A percentile compares a stretch with the other conserved stretches of the same genome.
phyloP scores from a whole-genome alignment of 2,329 filamentous ascomycete genomes.

The Botryotinia convoluta region DNA sequence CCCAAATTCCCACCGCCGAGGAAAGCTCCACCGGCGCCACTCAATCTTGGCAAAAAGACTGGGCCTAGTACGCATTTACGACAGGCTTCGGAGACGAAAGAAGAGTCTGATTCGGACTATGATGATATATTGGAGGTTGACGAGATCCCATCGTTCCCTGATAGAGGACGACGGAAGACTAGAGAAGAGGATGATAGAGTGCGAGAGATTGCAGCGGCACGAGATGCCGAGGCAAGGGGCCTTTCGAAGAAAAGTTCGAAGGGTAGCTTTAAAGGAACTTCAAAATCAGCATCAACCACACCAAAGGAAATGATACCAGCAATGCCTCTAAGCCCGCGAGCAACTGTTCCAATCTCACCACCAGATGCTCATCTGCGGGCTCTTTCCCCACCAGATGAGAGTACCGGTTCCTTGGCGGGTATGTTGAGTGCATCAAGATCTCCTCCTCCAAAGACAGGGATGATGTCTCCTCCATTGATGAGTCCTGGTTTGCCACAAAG shows the following conservation, averaged over 20 bases:
- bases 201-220: conserved; percentile 64
- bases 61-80: conserved; percentile 45
- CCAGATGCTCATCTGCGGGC: conserved; percentile 37
- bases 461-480: conserved; percentile 47
- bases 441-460: conserved; percentile 21
- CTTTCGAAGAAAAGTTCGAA: conserved; percentile 70
- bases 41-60: conserved; percentile 61
- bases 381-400: conserved; percentile 39
- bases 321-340: conserved; percentile 43
- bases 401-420: conserved; percentile 51
- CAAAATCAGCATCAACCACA: conserved; percentile 42
- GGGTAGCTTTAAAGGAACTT: conserved; percentile 42
- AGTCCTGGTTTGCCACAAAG: conserved; percentile 61
- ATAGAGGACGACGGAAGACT: conserved; percentile 76
- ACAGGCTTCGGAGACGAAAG: conserved; percentile 48
- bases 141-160: conserved; percentile 52
- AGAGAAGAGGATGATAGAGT: conserved; percentile 83
- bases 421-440: conserved; percentile 44
- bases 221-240: conserved; percentile 69
- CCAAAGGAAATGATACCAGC: conserved; percentile 42
- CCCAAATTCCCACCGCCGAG: conserved; percentile 59
- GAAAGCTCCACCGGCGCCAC: conserved; percentile 80
- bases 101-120: conserved; percentile 76
- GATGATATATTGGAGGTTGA: conserved; percentile 73
- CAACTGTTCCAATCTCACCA: conserved; percentile 36